Percentiles rank a stretch among this genome's conserved stretches.
These are phyloP conservation scores for Eucommia ulmoides DNA, from an alignment of 257 asterid genomes.

Conservation along the genomic window DNA sequence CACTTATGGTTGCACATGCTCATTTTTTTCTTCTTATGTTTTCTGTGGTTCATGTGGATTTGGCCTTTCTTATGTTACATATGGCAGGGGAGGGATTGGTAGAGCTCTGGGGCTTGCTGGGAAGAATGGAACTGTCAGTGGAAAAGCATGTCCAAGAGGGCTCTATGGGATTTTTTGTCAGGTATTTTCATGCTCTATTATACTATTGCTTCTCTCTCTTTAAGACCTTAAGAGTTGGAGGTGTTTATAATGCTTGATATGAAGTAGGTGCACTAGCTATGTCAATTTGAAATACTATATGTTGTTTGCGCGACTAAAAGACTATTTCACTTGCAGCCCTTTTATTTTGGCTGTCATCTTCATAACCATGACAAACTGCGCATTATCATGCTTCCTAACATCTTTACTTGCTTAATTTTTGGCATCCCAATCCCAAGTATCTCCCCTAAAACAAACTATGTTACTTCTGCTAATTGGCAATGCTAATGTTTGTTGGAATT, in stretches of 20 bases:
- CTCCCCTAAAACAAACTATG: neutral
- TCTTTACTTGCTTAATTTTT: neutral
- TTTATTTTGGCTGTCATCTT: no score
- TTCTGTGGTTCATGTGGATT: neutral
- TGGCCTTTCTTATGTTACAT: neutral
- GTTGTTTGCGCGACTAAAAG: neutral
- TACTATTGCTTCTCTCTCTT: slow-evolving; percentile 8
- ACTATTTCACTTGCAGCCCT: no score
- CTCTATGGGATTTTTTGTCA: slow-evolving; percentile 77
- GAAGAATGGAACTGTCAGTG: slow-evolving; percentile 69
- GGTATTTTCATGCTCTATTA: slow-evolving; percentile 30
- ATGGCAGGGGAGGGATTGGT: slow-evolving; percentile 75
- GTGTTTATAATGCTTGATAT: neutral
- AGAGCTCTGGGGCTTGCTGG: slow-evolving; percentile 61
- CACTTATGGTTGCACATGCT: neutral
- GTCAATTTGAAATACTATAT: neutral
- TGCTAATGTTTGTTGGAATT: no score
- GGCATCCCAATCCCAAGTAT: neutral
- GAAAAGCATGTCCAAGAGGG: slow-evolving; percentile 80
- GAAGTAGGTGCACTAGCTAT: neutral
- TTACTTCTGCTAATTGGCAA: neutral
- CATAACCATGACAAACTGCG: no score
- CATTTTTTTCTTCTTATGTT: neutral
- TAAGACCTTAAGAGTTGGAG: slow-evolving; percentile 1
- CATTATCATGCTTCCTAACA: no score